phyloP scores from a whole-genome alignment of 108 stramenopile species.

The Stephanodiscus triporus region DNA sequence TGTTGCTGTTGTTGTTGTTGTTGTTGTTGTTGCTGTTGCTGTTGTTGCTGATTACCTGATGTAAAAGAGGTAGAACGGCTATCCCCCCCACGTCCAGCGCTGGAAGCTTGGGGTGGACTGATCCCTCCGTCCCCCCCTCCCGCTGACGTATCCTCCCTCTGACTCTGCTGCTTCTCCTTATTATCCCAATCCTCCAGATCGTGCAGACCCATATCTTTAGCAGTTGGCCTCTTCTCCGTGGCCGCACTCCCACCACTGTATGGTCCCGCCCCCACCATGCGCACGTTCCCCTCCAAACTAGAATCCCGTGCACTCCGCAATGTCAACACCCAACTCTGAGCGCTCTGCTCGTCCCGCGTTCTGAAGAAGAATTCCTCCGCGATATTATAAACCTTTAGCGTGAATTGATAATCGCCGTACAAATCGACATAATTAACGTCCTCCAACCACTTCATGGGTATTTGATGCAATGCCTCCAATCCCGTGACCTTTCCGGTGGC shows the following conservation, averaged over 20 bases:
- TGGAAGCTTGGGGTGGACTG: conserved; percentile 8
- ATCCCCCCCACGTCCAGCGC: conserved; percentile 7
- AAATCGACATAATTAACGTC: conserved; percentile 69
- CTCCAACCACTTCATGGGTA: conserved; percentile 82
- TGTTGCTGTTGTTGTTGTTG: conserved; percentile 7
- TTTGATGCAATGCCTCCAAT: conserved; percentile 85
- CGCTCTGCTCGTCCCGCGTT: conserved; percentile 58
- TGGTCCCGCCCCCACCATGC: conserved; percentile 14
- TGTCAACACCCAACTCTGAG: conserved; percentile 79
- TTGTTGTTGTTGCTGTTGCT: too few relatives aligned
- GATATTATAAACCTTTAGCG: conserved; percentile 75
- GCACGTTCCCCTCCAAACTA: conserved; percentile 46
- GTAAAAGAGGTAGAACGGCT: too few relatives aligned
- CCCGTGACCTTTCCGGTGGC: conserved; percentile 57
- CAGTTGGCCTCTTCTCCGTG: conserved; percentile 22
- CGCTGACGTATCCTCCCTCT: background rate
- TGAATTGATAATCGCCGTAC: conserved; percentile 78
- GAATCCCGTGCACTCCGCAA: conserved; percentile 59
- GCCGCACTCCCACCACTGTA: background rate
- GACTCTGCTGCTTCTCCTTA: conserved; percentile 19
- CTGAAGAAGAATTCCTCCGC: conserved; percentile 86
- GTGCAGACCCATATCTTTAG: conserved; percentile 49
- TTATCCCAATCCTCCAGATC: conserved; percentile 48
- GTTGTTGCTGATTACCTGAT: too few relatives aligned
- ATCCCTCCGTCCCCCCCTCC: background rate